These are phyloP conservation scores for Ceratobasidium sp. DNA, from an alignment of 1,284 basidiomycete species.

Conservation along the genomic window DNA sequence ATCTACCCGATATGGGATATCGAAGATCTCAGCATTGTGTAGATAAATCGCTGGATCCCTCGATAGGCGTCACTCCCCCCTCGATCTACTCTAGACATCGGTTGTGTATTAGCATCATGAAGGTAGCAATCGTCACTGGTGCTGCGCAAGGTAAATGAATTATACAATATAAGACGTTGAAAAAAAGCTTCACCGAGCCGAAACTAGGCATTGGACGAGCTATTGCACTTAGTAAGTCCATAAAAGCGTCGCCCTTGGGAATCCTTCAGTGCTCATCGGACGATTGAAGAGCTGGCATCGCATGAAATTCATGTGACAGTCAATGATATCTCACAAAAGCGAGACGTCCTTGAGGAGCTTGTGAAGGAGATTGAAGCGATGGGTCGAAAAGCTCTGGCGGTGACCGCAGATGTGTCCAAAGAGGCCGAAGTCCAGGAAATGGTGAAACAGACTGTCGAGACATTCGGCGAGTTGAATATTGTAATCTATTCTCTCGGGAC, in stretches of 20 bases:
- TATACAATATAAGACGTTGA: neutral
- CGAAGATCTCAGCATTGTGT: too few relatives aligned
- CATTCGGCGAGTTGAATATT: conserved; percentile 41
- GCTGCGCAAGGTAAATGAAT: conserved; percentile 52
- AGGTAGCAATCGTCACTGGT: too few relatives aligned
- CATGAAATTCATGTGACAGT: conserved; percentile 55
- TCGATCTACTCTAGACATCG: too few relatives aligned
- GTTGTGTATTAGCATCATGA: too few relatives aligned
- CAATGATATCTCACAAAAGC: conserved; percentile 50
- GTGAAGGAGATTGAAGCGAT: conserved; percentile 23
- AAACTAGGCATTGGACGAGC: conserved; percentile 51
- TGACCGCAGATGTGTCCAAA: conserved; percentile 44
- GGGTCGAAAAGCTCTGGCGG: conserved; percentile 43
- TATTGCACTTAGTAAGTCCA: conserved; percentile 48
- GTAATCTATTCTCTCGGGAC: neutral
- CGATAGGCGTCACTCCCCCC: too few relatives aligned
- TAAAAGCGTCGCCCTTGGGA: too few relatives aligned
- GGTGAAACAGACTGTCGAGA: conserved; percentile 40
- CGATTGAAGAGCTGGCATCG: conserved; percentile 49
- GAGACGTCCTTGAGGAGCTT: conserved; percentile 44
- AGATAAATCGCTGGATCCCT: too few relatives aligned
- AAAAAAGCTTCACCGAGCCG: neutral
- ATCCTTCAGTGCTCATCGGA: neutral
- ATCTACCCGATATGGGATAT: too few relatives aligned
- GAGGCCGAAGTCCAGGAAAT: conserved; percentile 45